Evolutionary conservation across 768 basidiomycete species (phyloP).

Genomic region (Suillus fuscotomentosus): DNA sequence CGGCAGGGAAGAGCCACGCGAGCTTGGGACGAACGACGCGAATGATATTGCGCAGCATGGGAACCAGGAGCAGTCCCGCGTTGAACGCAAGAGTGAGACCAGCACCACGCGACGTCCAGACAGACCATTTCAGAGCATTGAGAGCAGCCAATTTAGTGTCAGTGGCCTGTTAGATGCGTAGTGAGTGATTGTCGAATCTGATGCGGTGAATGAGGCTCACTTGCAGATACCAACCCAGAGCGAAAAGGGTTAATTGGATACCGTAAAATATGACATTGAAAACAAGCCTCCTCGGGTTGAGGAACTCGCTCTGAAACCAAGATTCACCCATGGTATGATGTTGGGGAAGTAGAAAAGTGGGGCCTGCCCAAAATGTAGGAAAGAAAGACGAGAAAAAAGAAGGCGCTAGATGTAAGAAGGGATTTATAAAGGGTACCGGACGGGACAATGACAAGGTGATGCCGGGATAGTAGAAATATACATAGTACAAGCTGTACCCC

Average conservation of each 20-base stretch:
- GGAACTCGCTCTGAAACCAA: conserved; percentile 75
- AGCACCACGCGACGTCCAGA: conserved; percentile 90
- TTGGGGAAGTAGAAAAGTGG: background rate
- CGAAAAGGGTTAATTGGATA: conserved; percentile 69
- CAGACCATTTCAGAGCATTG: conserved; percentile 78
- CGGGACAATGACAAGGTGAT: conserved; percentile 3
- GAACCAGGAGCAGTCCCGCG: conserved; percentile 82
- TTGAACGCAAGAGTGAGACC: conserved; percentile 88
- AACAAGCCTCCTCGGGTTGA: conserved; percentile 57
- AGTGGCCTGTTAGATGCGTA: conserved; percentile 41
- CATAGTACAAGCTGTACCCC: background rate
- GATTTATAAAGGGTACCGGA: conserved; percentile 1
- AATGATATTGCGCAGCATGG: conserved; percentile 87
- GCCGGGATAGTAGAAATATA: conserved; percentile 1
- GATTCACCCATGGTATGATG: conserved; percentile 54
- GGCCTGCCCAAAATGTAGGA: conserved; percentile 4
- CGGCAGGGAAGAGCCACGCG: conserved; percentile 84
- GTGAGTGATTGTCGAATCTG: background rate
- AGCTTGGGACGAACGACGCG: conserved; percentile 79
- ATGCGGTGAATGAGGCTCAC: conserved; percentile 34
- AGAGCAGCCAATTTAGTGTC: conserved; percentile 68
- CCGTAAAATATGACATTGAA: conserved; percentile 85
- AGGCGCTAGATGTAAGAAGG: background rate
- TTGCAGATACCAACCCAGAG: conserved; percentile 88
- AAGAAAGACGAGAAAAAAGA: conserved; percentile 2